Conservation (phyloP, 2,329 filamentous ascomycete genomes). For the Xylaria multiplex region DNA sequence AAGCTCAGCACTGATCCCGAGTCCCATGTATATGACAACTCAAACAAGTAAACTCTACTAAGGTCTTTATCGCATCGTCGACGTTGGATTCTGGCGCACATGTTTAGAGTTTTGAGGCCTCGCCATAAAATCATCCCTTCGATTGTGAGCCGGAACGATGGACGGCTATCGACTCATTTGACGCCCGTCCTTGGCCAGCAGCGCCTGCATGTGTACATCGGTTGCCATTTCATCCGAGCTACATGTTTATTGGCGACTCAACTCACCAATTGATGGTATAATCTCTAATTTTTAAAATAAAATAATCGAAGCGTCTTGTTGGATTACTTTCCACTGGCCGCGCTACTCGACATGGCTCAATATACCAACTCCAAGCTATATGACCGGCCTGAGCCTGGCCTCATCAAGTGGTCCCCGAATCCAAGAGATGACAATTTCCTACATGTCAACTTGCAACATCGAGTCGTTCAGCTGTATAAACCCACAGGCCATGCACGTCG, state of each 20-base stretch:
- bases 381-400: slow-evolving; percentile 69
- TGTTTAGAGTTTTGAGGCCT: not conserved
- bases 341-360: slow-evolving; percentile 39
- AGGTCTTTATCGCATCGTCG: not conserved
- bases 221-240: slow-evolving; percentile 2
- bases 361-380: slow-evolving; percentile 51
- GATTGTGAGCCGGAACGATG: slow-evolving; percentile 11
- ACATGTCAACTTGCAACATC: slow-evolving; percentile 72
- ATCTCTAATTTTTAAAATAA: not conserved
- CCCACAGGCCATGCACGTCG: slow-evolving; percentile 68
- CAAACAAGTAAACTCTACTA: not conserved
- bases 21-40: not conserved
- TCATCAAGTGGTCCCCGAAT: slow-evolving; percentile 74
- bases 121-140: slow-evolving; percentile 1
- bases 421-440: slow-evolving; percentile 68
- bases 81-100: not conserved
- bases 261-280: not conserved
- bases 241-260: slow-evolving; percentile 2
- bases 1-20: too few relatives aligned
- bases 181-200: slow-evolving; percentile 4
- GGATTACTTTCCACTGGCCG: not conserved
- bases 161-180: slow-evolving; percentile 5
- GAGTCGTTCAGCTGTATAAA: slow-evolving; percentile 70
- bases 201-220: slow-evolving; percentile 11
- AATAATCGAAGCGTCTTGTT: not conserved